Evolutionary conservation across 2,329 filamentous ascomycete genomes (phyloP), one percentile per base, ranked within the genome.

Genomic region (Rhynchosporium graminicola): DNA sequence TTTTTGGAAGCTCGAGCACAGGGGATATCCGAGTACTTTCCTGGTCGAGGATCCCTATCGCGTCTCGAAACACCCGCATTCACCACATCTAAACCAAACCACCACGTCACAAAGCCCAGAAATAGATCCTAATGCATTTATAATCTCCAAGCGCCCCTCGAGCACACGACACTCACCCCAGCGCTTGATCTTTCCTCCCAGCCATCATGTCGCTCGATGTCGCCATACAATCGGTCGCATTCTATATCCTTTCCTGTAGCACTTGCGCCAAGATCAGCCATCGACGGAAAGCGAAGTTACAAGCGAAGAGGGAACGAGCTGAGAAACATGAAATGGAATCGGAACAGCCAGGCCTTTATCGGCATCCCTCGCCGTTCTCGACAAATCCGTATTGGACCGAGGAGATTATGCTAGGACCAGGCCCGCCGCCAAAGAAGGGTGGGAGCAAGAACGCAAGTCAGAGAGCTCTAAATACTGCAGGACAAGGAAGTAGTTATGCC

Each of bases 311-410:
- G 70, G 87, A 89, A 65, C 82, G 87, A 61, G 80, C 84, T 68
- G 84, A 89, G 68, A 88, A 89, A 74, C 82, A 83, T 51, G 84
- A 80, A 63, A 76, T 87, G 62, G 84, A 89, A 69, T 83, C 82
- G 60, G 85, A 92, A 67, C 85, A 92, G 73, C 90, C 91, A 0
- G 85, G 84, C 46, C 76, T 86, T 10, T 95, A 96, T 75, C 82
- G 86, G 57, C 92, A 97, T 71, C 92, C 89, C 1, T 85, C 87
- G 50, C 90, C 92, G 0, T 95, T 92, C 70, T 88, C 87, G 71
- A 96, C 92, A 33, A 97, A 97, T 71, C 88, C 89, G 12, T 91
- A 91, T 77, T 97, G 93, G 93, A 80, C 83, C 38, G 90, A 95
- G 73, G 93, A 97, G 76, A 96, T 97, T 68, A 82, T 81, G 65